Percentiles rank a stretch among this genome's conserved stretches.
Conservation (phyloP, 441 rosid species). For the Corymbia calophylla region DNA sequence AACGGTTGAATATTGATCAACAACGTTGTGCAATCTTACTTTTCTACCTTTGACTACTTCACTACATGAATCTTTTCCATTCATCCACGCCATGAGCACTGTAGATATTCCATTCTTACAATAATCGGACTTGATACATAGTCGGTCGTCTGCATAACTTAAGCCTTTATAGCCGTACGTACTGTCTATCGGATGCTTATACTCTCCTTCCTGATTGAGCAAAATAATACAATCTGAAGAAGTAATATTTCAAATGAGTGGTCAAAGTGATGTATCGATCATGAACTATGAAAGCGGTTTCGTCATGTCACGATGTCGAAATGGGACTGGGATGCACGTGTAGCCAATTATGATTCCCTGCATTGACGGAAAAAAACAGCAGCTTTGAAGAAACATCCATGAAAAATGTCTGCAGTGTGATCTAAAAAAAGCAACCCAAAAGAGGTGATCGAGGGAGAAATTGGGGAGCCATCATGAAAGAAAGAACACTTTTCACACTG, state of each 20-base stretch:
- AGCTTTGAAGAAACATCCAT: slow-evolving; percentile 21
- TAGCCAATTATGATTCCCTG: slow-evolving; percentile 11
- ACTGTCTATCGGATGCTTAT: background rate
- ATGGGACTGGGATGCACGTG: slow-evolving; percentile 25
- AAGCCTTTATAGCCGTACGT: background rate
- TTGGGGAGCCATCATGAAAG: background rate
- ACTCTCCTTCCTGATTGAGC: background rate
- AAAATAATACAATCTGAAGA: background rate
- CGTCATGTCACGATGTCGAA: background rate
- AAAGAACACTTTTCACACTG: slow-evolving; percentile 3
- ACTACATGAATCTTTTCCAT: background rate
- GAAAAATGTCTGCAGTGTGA: background rate
- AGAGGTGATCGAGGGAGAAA: background rate
- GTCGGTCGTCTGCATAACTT: background rate
- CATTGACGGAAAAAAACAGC: slow-evolving; percentile 1
- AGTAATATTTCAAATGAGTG: background rate
- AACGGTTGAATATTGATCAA: background rate
- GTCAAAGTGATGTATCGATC: background rate
- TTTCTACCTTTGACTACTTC: background rate
- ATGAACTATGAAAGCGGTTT: background rate
- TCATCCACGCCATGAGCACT: background rate
- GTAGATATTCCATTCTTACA: background rate
- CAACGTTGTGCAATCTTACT: background rate
- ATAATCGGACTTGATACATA: background rate
- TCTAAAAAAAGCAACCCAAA: slow-evolving; percentile 1